A percentile compares a stretch with the other conserved stretches of the same genome.
Conservation (phyloP, 805 yeast genomes). For the Yarrowia yakushimensis region DNA sequence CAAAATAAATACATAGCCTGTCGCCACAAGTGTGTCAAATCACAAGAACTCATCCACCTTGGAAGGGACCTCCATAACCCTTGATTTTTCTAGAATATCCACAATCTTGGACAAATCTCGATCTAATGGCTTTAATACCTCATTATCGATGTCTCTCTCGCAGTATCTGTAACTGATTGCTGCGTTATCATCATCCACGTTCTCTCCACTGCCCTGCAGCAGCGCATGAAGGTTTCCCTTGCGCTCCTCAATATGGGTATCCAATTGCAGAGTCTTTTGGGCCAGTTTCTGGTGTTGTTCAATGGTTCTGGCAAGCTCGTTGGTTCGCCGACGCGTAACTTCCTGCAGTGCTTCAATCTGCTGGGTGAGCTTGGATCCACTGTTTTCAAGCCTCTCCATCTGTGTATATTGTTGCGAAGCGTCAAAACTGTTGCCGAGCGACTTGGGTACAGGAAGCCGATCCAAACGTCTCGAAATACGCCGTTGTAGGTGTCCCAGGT, state of each 20-base stretch:
- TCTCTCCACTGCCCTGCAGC: not conserved
- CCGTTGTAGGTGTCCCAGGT: constrained; percentile 3
- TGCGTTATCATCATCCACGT: not conserved
- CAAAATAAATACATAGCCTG: too few species aligned
- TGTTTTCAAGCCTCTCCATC: constrained; percentile 7
- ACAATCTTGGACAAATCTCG: not conserved
- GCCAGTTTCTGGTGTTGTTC: not conserved
- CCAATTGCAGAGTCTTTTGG: not conserved
- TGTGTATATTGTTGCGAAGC: not conserved
- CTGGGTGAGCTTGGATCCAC: not conserved
- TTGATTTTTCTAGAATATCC: not conserved
- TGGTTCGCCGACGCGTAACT: constrained; percentile 5
- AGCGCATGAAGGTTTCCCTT: not conserved
- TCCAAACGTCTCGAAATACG: not conserved
- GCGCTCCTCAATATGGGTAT: not conserved
- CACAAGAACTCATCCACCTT: constrained; percentile 3
- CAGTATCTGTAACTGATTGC: not conserved
- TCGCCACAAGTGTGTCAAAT: too few species aligned
- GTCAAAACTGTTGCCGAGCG: constrained; percentile 1
- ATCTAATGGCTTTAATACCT: not conserved
- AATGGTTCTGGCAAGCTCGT: not conserved
- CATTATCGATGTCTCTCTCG: not conserved
- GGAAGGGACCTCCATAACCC: not conserved
- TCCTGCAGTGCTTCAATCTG: constrained; percentile 3
- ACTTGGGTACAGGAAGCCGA: constrained; percentile 9